Evolutionary conservation across 495 filamentous ascomycete species (phyloP).

Genomic region (Hyaloscypha variabilis): DNA sequence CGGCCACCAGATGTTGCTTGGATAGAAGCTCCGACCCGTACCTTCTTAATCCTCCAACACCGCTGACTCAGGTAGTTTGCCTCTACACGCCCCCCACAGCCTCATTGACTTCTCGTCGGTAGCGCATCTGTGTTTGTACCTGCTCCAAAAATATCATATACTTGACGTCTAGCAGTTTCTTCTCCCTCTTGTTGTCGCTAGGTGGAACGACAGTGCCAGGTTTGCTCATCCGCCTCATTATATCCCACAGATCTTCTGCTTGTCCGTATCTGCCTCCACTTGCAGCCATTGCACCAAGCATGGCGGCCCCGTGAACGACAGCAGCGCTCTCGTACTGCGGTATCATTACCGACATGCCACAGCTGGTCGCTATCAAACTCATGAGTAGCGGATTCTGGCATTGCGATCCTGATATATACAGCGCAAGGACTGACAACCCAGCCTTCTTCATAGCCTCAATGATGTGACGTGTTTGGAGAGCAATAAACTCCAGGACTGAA

Average conservation of each 20-base stretch:
- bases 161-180: constrained; percentile 79
- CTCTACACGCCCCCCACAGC: too few species aligned
- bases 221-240: constrained; percentile 98
- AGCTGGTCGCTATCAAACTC: constrained; percentile 85
- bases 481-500: constrained; percentile 94
- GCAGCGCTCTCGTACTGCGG: constrained; percentile 91
- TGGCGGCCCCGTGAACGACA: constrained; percentile 95
- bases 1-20: too few species aligned
- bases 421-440: constrained; percentile 89
- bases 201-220: constrained; percentile 82
- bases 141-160: constrained; percentile 84
- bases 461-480: constrained; percentile 93
- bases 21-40: too few species aligned
- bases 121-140: constrained; percentile 75
- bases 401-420: constrained; percentile 97
- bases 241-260: constrained; percentile 86
- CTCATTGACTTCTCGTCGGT: too few species aligned
- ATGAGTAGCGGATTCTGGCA: constrained; percentile 95
- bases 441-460: constrained; percentile 86
- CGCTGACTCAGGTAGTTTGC: too few species aligned
- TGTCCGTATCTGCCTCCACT: constrained; percentile 72
- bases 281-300: constrained; percentile 95
- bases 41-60: too few species aligned
- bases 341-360: constrained; percentile 88
- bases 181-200: constrained; percentile 67